Conservation (phyloP, 257 asterid genomes). For the Solanum neorickii region DNA sequence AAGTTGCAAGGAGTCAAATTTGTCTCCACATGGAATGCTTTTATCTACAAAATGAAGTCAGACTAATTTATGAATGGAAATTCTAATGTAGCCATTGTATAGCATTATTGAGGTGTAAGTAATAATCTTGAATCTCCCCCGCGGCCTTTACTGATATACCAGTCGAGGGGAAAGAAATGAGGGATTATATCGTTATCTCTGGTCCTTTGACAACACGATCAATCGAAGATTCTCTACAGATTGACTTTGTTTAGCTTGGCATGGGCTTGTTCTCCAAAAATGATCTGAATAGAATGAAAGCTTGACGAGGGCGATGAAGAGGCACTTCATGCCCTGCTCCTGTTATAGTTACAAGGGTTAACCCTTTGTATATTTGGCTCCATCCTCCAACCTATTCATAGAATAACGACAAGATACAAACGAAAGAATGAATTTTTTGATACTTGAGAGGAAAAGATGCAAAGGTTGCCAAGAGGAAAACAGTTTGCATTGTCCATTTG, state of each 20-base stretch:
- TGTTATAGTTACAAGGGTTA: slow-evolving; percentile 68
- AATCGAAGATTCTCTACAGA: not conserved
- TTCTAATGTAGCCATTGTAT: not conserved
- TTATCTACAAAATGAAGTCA: not conserved
- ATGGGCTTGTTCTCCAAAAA: slow-evolving; percentile 68
- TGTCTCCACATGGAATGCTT: not conserved
- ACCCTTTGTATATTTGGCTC: slow-evolving; percentile 90
- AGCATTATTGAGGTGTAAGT: not conserved
- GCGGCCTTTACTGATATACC: not conserved
- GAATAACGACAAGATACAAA: not conserved
- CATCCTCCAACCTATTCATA: slow-evolving; percentile 85
- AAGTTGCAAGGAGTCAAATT: not conserved
- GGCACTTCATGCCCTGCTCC: slow-evolving; percentile 99
- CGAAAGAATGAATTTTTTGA: not conserved
- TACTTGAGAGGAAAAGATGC: not conserved
- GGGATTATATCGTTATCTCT: not conserved
- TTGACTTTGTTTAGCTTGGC: slow-evolving; percentile 22
- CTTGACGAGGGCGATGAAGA: slow-evolving; percentile 91
- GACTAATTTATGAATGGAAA: not conserved
- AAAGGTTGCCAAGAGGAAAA: not conserved
- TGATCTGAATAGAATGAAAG: slow-evolving; percentile 61
- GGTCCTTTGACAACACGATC: not conserved
- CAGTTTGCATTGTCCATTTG: not conserved
- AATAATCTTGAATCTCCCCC: not conserved
- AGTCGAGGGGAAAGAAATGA: not conserved